Conservation (phyloP, 1,284 basidiomycete genomes). For the Apiotrichum siamense region DNA sequence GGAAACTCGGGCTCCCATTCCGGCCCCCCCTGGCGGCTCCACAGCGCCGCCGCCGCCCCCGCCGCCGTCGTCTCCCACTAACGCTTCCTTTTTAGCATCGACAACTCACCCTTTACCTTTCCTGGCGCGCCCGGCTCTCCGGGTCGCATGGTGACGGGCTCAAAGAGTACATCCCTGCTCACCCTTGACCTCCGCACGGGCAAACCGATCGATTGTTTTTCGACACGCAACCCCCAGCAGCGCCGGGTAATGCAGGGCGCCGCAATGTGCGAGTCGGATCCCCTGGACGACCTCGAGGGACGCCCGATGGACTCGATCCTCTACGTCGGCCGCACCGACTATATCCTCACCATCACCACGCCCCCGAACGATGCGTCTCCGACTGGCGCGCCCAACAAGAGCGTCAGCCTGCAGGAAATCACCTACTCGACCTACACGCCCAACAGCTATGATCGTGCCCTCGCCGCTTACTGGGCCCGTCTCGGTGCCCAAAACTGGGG, state of each 20-base stretch:
- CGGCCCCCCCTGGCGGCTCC: too few relatives aligned
- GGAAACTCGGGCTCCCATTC: too few relatives aligned
- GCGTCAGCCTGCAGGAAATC: slow-evolving; percentile 34
- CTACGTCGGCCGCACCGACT: slow-evolving; percentile 43
- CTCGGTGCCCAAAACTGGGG: slow-evolving; percentile 18
- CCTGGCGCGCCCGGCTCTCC: slow-evolving; percentile 31
- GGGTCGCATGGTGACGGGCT: slow-evolving; percentile 43
- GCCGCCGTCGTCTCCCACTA: neutral
- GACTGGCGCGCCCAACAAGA: slow-evolving; percentile 3
- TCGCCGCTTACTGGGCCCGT: slow-evolving; percentile 43
- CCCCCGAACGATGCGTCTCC: slow-evolving; percentile 4
- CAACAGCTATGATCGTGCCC: slow-evolving; percentile 41
- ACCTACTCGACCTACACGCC: slow-evolving; percentile 45
- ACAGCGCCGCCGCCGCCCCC: neutral
- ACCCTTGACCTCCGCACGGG: slow-evolving; percentile 45
- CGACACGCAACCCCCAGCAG: slow-evolving; percentile 21
- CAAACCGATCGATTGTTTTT: slow-evolving; percentile 40
- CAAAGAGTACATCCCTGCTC: slow-evolving; percentile 43
- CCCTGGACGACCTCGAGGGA: slow-evolving; percentile 40
- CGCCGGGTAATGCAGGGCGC: neutral
- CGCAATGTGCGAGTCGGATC: slow-evolving; percentile 28
- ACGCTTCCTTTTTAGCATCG: slow-evolving; percentile 27
- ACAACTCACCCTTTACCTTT: slow-evolving; percentile 44
- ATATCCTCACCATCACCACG: slow-evolving; percentile 38
- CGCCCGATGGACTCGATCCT: slow-evolving; percentile 29